Base-by-base conservation (phyloP, 345 rosid species). In the Euphorbia pulcherrima region DNA sequence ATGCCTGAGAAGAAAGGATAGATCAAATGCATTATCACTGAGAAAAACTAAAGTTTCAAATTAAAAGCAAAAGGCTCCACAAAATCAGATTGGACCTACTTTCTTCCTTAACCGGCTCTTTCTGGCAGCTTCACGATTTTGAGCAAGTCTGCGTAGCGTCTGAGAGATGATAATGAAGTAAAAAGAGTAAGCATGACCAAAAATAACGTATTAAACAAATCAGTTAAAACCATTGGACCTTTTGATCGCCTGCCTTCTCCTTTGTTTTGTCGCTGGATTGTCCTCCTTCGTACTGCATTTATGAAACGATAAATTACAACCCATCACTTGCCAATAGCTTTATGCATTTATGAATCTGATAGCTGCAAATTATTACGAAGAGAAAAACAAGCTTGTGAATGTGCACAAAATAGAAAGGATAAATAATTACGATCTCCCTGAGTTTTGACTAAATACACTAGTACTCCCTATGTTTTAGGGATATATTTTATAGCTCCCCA, bases 91-190 rank as follows among this genome's bases (percentile, higher is more conserved):
- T 74, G 61, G 62, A 74, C 79, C 47, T 58, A 93, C 97, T 73
- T 93, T 93, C 81, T 93, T 93, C 83, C 99, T 85, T 69, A 93
- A 72, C 70, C 97, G 85, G 74, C 97, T 93, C 81, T 93, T 93
- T 68, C 99, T 86, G 26, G 99, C 99, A 62, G 99, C 99, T 84
- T 93, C 99, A 14, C 99, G 96, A 77, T 93, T 93, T 80, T 93
- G 98, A 74, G 98, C 98, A 79, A 93, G 98, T 80, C 97, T 87
- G 44, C 97, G 89, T 60, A 89, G 72, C 0, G 96, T 90, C 97
- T 93, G 85, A 24, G 46, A 68, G 69, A 70, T 57, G 70, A 23
- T 41, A 48, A 61, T 35, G 28, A 52, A 41, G 28, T 24, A 33
- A 52, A 35, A 35, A 60, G 53, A 24, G 61, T 46, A 60, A 68